phyloP scores from a whole-genome alignment of 768 basidiomycete species.

The Serendipita vermifera region DNA sequence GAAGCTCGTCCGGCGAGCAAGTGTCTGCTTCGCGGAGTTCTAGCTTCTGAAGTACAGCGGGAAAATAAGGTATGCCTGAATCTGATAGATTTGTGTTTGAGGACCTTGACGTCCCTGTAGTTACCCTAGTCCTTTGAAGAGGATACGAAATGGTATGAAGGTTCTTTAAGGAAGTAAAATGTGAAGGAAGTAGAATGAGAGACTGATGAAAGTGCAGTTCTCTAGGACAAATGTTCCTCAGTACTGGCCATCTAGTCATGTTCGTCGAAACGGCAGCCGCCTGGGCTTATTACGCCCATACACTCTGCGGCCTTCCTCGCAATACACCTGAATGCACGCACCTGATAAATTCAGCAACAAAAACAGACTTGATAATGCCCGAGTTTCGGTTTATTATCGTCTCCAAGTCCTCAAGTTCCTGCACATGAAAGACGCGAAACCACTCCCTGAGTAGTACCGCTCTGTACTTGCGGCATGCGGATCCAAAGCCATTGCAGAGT shows the following conservation, averaged over 20 bases:
- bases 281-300: too few species aligned
- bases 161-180: background rate
- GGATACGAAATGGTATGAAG: background rate
- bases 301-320: too few species aligned
- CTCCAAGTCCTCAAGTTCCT: background rate
- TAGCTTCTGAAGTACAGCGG: background rate
- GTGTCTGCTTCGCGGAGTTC: background rate
- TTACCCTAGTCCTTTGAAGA: too few species aligned
- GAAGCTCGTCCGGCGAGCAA: background rate
- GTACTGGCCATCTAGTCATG: background rate
- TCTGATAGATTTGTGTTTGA: too few species aligned
- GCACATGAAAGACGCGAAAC: background rate
- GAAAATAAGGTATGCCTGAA: background rate
- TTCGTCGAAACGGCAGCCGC: background rate
- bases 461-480: background rate
- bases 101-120: background rate
- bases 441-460: background rate
- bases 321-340: background rate
- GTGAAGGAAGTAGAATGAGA: background rate
- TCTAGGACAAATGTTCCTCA: background rate
- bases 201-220: background rate
- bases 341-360: background rate
- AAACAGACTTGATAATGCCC: background rate
- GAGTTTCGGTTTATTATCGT: background rate
- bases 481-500: background rate